These are phyloP conservation scores for Diplocarpon mali DNA, from an alignment of 2,329 filamentous ascomycete species.

Conservation along the genomic window DNA sequence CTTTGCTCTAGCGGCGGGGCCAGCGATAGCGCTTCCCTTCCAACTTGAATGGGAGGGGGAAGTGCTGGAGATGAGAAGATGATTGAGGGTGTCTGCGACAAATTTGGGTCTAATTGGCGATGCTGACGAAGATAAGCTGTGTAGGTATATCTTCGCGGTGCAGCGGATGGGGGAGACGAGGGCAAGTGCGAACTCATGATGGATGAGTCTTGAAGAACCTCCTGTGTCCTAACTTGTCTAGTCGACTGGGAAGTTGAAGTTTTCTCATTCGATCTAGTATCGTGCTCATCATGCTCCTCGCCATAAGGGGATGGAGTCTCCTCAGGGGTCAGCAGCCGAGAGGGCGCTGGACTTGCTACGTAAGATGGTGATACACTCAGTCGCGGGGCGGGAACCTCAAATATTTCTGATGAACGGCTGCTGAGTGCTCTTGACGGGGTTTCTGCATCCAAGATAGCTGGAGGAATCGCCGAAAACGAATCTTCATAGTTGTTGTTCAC, in stretches of 20 bases:
- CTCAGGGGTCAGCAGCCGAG: slow-evolving; percentile 22
- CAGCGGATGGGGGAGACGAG: slow-evolving; percentile 25
- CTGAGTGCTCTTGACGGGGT: slow-evolving; percentile 5
- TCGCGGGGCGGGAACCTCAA: slow-evolving; percentile 6
- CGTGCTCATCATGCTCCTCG: slow-evolving; percentile 4
- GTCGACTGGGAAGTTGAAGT: not conserved
- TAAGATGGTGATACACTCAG: slow-evolving; percentile 3
- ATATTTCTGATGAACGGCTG: not conserved
- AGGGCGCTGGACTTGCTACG: slow-evolving; percentile 1
- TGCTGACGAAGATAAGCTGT: slow-evolving; percentile 23
- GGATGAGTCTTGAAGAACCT: not conserved
- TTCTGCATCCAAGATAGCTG: slow-evolving; percentile 10
- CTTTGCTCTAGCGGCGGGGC: slow-evolving; percentile 6
- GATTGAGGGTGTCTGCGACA: slow-evolving; percentile 24
- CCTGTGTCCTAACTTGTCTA: not conserved
- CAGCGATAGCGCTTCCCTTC: slow-evolving; percentile 10
- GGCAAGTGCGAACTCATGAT: slow-evolving; percentile 17
- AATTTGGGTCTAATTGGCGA: slow-evolving; percentile 16
- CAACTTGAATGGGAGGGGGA: slow-evolving; percentile 20
- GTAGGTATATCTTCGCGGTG: slow-evolving; percentile 22
- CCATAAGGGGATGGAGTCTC: slow-evolving; percentile 22
- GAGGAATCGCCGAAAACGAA: slow-evolving; percentile 18
- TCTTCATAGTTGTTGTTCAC: slow-evolving; percentile 16
- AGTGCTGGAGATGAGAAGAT: slow-evolving; percentile 27
- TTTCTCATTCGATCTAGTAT: not conserved